phyloP scores from a whole-genome alignment of 176 grass and related monocot genomes.

The Pharus latifolius region DNA sequence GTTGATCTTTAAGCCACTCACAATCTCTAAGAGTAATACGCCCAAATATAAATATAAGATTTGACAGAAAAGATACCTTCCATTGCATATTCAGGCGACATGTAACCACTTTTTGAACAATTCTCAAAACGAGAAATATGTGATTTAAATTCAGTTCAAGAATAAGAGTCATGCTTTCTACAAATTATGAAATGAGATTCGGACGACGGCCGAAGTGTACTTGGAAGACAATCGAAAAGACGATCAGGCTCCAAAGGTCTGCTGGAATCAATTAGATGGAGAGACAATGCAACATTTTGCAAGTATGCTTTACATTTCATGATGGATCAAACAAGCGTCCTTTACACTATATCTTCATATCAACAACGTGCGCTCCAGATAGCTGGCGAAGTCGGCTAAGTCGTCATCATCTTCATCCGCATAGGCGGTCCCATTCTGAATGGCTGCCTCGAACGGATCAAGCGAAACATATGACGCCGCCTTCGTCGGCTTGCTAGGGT shows the following conservation, averaged over 20 bases:
- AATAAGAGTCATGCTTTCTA: background rate
- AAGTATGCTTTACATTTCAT: too few relatives aligned
- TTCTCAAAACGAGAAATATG: background rate
- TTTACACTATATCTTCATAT: too few relatives aligned
- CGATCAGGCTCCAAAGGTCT: constrained; percentile 88
- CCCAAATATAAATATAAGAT: constrained; percentile 38
- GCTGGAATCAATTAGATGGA: constrained; percentile 27
- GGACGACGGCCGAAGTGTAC: constrained; percentile 58
- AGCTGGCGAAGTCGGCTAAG: too few relatives aligned
- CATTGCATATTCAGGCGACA: constrained; percentile 49
- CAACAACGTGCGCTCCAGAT: too few relatives aligned
- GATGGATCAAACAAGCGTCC: too few relatives aligned
- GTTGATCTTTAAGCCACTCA: constrained; percentile 31
- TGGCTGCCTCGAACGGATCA: too few relatives aligned
- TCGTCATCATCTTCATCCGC: too few relatives aligned
- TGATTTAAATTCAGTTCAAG: background rate
- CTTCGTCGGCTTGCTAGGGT: too few relatives aligned
- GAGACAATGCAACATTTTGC: background rate
- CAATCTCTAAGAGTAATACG: constrained; percentile 24
- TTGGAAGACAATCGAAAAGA: constrained; percentile 89
- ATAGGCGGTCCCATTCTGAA: too few relatives aligned
- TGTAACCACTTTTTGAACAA: constrained; percentile 24
- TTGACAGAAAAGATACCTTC: constrained; percentile 37
- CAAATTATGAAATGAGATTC: too few relatives aligned
- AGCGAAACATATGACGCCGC: too few relatives aligned